A percentile compares a stretch with the other conserved stretches of the same genome.
phyloP scores from a whole-genome alignment of 306 rosid species.

The Clitoria ternatea region DNA sequence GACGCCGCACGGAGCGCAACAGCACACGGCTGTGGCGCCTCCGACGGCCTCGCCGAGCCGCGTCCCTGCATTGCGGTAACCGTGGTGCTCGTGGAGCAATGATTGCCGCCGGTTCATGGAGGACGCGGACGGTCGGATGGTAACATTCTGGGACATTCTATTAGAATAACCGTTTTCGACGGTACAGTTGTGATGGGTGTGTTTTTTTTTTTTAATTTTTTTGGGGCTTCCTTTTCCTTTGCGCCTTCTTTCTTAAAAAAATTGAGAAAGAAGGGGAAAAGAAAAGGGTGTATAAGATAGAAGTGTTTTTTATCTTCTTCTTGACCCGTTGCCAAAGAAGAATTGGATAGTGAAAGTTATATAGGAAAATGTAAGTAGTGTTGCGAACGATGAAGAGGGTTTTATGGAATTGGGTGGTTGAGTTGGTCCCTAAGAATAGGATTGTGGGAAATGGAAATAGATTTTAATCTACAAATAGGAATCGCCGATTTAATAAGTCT shows the following conservation, averaged over 20 bases:
- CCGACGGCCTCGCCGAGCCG: slow-evolving; percentile 73
- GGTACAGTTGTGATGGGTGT: too few relatives aligned
- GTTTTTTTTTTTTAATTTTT: background rate
- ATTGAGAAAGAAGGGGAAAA: background rate
- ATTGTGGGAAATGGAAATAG: too few relatives aligned
- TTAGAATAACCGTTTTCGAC: background rate
- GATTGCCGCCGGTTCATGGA: slow-evolving; percentile 37
- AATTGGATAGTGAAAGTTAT: background rate
- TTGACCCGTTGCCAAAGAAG: background rate
- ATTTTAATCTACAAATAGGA: too few relatives aligned
- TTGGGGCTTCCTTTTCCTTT: too few relatives aligned
- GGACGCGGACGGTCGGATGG: slow-evolving; percentile 11
- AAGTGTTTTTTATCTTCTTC: background rate
- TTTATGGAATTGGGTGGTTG: background rate
- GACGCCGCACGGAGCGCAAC: slow-evolving; percentile 64
- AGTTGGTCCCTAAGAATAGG: background rate
- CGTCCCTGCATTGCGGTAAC: background rate
- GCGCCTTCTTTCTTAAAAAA: too few relatives aligned
- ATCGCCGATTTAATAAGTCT: too few relatives aligned
- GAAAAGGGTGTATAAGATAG: background rate
- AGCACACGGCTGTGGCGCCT: slow-evolving; percentile 66
- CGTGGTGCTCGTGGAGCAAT: slow-evolving; percentile 1
- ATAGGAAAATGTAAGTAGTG: background rate
- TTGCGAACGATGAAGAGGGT: too few relatives aligned
- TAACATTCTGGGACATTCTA: slow-evolving; percentile 28